Evolutionary conservation across 2,329 filamentous ascomycete species (phyloP), one percentile per base, ranked within the genome.

Genomic region (Colletotrichum liriopes): DNA sequence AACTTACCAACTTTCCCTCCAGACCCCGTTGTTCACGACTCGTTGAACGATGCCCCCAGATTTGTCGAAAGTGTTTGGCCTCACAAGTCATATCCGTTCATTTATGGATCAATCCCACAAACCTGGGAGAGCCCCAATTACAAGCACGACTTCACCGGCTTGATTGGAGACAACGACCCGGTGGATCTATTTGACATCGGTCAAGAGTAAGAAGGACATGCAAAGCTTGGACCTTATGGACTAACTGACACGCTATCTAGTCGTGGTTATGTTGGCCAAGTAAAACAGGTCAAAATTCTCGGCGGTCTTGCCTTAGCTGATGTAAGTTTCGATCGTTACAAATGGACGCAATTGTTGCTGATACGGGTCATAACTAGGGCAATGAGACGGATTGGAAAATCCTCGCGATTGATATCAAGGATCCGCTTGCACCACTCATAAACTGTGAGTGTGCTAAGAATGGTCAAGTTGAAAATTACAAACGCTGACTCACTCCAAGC

Each of bases 91-190:
- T 85, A 85, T 47, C 84, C 83, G 0, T 84, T 84, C 73, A 77
- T 82, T 35, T 85, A 85, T 60, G 83, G 83, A 0, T 84, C 83
- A 5, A 83, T 85, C 26, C 83, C 83, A 0, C 84, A 85, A 73
- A 85, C 83, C 0, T 85, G 83, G 83, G 83, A 85, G 75, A 82
- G 81, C 61, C 81, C 83, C 29, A 85, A 84, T 70, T 77, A 80
- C 45, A 74, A 82, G 23, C 82, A 84, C 56, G 75, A 79, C 23
- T 82, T 82, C 64, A 85, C 83, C 20, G 79, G 79, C 0, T 78
- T 73, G 8, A 70, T 77, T 0, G 83, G 83, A 0, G 83, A 85
- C 70, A 85, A 85, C 11, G 83, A 85, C 26, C 83, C 83, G 0
- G 79, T 85, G 20, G 83, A 85, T 62, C 62, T 85, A 1, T 83